Conservation (phyloP, 2,329 filamentous ascomycete species). For the Venturia effusa region DNA sequence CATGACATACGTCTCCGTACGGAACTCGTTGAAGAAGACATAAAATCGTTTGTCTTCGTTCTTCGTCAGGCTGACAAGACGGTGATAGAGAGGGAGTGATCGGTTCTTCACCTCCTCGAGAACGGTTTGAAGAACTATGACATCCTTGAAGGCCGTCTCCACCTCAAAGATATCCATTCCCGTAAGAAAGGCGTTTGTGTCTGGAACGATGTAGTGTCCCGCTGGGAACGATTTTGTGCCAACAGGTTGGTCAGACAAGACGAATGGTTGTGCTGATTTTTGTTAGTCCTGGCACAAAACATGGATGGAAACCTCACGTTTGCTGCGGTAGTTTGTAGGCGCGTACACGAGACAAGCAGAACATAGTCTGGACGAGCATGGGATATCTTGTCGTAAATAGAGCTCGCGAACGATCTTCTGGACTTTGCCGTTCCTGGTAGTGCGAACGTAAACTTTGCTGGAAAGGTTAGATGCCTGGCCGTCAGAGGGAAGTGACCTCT, state of each 20-base stretch:
- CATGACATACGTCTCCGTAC: slow-evolving; percentile 76
- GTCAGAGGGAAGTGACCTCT: slow-evolving; percentile 44
- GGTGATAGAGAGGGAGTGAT: slow-evolving; percentile 89
- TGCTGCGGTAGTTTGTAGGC: slow-evolving; percentile 67
- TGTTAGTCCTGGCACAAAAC: slow-evolving; percentile 15
- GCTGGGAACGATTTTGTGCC: slow-evolving; percentile 71
- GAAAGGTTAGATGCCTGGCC: slow-evolving; percentile 63
- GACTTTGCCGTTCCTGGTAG: slow-evolving; percentile 90
- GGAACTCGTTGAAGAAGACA: slow-evolving; percentile 98
- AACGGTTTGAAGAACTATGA: slow-evolving; percentile 92
- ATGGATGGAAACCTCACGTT: slow-evolving; percentile 44
- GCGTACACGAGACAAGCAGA: slow-evolving; percentile 61
- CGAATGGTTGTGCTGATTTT: slow-evolving; percentile 61
- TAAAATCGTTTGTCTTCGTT: slow-evolving; percentile 97
- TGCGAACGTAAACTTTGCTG: slow-evolving; percentile 91
- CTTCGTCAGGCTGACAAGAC: slow-evolving; percentile 78
- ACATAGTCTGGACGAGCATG: slow-evolving; percentile 89
- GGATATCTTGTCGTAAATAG: slow-evolving; percentile 92
- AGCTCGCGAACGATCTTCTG: slow-evolving; percentile 98
- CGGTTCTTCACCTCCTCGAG: slow-evolving; percentile 92
- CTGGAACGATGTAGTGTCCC: slow-evolving; percentile 89
- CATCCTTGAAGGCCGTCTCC: slow-evolving; percentile 83
- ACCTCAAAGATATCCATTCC: slow-evolving; percentile 97
- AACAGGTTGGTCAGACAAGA: slow-evolving; percentile 80
- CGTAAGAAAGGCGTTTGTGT: slow-evolving; percentile 90